Evolutionary conservation across 768 basidiomycete genomes (phyloP).

Genomic region (Calvatia gigantea): DNA sequence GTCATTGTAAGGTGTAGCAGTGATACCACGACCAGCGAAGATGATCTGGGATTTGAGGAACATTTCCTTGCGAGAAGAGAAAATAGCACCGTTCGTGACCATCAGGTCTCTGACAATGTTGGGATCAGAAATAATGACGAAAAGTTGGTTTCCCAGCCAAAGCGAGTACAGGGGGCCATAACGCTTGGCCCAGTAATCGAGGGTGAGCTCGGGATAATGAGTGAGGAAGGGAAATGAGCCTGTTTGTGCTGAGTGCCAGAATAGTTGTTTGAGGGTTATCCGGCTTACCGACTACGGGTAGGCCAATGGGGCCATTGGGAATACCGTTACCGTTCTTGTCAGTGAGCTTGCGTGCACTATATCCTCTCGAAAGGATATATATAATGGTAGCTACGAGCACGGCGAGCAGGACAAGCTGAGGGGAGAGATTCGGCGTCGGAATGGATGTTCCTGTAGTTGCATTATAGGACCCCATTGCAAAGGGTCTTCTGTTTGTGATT

Average conservation of each 20-base stretch:
- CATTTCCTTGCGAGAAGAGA: conserved; percentile 43
- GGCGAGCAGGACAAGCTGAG: background rate
- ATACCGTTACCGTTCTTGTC: conserved; percentile 13
- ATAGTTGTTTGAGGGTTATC: background rate
- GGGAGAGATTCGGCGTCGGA: background rate
- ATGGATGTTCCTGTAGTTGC: background rate
- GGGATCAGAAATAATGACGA: conserved; percentile 43
- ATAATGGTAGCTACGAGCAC: background rate
- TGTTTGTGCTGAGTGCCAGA: too few relatives aligned
- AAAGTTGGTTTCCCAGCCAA: conserved; percentile 45
- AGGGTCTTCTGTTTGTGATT: background rate
- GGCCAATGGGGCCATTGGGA: conserved; percentile 11
- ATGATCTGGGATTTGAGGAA: conserved; percentile 44
- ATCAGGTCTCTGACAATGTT: conserved; percentile 40
- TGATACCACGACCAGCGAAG: conserved; percentile 40
- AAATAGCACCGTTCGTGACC: conserved; percentile 41
- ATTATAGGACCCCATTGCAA: background rate
- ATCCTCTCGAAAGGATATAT: background rate
- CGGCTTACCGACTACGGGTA: conserved; percentile 8
- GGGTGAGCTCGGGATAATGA: conserved; percentile 37
- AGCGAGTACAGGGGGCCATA: conserved; percentile 43
- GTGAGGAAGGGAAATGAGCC: conserved; percentile 37
- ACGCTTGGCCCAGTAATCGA: conserved; percentile 39
- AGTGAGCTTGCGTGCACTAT: background rate
- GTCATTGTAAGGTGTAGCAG: conserved; percentile 40